Base-by-base conservation (phyloP, 805 yeast species). In the Pichia gijzeniarum region DNA sequence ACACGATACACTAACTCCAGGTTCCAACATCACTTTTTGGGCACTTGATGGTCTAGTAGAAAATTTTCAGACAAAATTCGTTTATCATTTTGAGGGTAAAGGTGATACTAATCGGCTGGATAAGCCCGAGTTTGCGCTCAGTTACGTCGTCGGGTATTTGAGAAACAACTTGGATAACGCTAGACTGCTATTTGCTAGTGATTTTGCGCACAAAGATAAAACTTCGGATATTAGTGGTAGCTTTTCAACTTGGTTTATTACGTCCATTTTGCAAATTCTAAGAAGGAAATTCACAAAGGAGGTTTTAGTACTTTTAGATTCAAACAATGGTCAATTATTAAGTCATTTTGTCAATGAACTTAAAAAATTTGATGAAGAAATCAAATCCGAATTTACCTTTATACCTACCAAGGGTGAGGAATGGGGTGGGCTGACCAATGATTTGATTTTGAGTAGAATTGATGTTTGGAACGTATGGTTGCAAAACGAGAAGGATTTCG, bases 81-180 rank as follows among this genome's bases (percentile, higher is more conserved):
- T 69, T 35, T 84, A 64, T 62, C 87, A 85, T 57, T 84, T 83
- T 55, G 73, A 74, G 40, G 66, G 74, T 4, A 64, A 71, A 25
- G 66, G 61, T 34, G 83, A 80, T 30, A 83, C 90, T 0, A 82
- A 81, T 54, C 72, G 77, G 38, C 55, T 77, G 21, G 80, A 81
- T 47, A 79, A 79, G 54, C 90, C 91, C 1, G 90, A 84, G 57
- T 83, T 87, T 82, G 74, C 80, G 3, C 70, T 82, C 48, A 61
- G 66, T 16, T 82, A 73, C 53, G 57, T 75, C 5, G 73, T 70
- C 47, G 65, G 68, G 13, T 74, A 71, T 48, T 44, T 76, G 17
- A 51, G 55, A 4, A 53, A 44, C 55, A 67, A 51, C 38, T 61
- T 43, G 48, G 62, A 31, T 16, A 52, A 16, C 43, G 71, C 38